phyloP scores from a whole-genome alignment of 139 green algal species.

The Picochlorum costavermella region DNA sequence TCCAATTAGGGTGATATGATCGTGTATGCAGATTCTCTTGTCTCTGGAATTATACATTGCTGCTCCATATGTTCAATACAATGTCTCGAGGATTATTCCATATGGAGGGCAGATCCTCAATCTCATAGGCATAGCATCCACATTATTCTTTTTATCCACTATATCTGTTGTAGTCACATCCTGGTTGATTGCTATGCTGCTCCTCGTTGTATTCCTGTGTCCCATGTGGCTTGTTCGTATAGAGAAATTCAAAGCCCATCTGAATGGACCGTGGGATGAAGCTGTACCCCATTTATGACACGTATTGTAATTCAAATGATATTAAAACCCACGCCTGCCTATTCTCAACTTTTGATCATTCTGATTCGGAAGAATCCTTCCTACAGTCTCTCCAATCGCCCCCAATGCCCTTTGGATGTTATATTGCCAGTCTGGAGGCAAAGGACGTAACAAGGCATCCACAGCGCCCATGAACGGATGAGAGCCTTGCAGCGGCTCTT shows the following conservation, averaged over 20 bases:
- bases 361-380: too few relatives aligned
- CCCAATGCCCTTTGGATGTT: too few relatives aligned
- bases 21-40: slow-evolving; percentile 60
- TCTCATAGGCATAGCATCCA: neutral
- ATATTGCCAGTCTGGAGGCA: too few relatives aligned
- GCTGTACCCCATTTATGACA: slow-evolving; percentile 42
- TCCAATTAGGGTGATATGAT: neutral
- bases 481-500: neutral
- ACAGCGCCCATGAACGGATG: neutral
- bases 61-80: slow-evolving; percentile 57
- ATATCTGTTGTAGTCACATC: slow-evolving; percentile 30
- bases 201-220: slow-evolving; percentile 54
- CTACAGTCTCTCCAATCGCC: too few relatives aligned
- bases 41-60: slow-evolving; percentile 72
- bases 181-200: slow-evolving; percentile 8
- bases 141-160: slow-evolving; percentile 12
- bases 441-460: too few relatives aligned
- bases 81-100: slow-evolving; percentile 31
- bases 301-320: too few relatives aligned
- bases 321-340: too few relatives aligned
- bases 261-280: slow-evolving; percentile 83
- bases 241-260: slow-evolving; percentile 84
- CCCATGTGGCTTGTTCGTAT: slow-evolving; percentile 74
- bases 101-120: slow-evolving; percentile 14
- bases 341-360: too few relatives aligned